phyloP scores from a whole-genome alignment of 2,329 filamentous ascomycete genomes.

The Diatrype stigma region DNA sequence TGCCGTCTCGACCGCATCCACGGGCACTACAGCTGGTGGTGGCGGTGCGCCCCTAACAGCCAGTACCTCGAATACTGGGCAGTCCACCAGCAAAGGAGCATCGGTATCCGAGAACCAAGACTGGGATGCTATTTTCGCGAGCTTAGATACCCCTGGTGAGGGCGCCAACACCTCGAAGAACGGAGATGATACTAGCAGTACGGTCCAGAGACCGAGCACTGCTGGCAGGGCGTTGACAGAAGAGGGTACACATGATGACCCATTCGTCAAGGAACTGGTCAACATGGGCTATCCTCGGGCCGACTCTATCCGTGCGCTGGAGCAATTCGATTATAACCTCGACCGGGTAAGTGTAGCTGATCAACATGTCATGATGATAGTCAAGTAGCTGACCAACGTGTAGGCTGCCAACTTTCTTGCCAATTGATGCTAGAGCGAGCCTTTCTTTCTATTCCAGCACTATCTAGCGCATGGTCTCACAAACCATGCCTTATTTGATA shows the following conservation, averaged over 20 bases:
- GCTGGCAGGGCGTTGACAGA: conserved; percentile 65
- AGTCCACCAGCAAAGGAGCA: conserved; percentile 35
- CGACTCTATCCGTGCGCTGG: conserved; percentile 73
- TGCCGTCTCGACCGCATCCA: conserved; percentile 33
- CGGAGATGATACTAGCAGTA: conserved; percentile 19
- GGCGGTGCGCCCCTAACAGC: conserved; percentile 33
- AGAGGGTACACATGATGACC: conserved; percentile 80
- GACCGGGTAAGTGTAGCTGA: conserved; percentile 67
- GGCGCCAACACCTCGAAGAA: conserved; percentile 22
- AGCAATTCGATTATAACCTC: conserved; percentile 94
- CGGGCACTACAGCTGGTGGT: conserved; percentile 21
- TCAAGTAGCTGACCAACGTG: conserved; percentile 11
- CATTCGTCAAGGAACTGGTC: conserved; percentile 83
- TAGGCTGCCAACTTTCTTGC: conserved; percentile 55
- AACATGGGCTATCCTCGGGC: conserved; percentile 80
- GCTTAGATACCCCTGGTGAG: conserved; percentile 57
- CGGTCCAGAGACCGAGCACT: conserved; percentile 22
- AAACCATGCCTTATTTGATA: conserved; percentile 9
- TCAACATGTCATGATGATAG: conserved; percentile 11
- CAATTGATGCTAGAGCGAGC: conserved; percentile 42
- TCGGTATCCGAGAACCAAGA: conserved; percentile 60
- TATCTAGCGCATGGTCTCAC: background rate
- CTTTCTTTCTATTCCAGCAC: background rate
- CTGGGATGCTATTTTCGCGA: conserved; percentile 93
- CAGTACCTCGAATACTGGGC: conserved; percentile 22